These are phyloP conservation scores for Paramecium sonneborni DNA, from an alignment of 73 alveolate genomes.

Conservation along the genomic window DNA sequence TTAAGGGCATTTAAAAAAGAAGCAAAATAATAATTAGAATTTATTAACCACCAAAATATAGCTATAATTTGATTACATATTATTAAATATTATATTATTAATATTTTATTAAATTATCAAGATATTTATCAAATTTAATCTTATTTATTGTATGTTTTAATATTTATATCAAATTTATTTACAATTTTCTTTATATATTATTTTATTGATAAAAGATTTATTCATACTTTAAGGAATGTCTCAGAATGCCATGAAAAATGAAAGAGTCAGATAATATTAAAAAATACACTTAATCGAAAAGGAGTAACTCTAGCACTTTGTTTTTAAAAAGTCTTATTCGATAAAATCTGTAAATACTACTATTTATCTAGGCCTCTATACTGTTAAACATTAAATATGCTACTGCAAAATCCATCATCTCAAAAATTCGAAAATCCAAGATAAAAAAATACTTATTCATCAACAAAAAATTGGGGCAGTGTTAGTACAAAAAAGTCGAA, in stretches of 20 bases:
- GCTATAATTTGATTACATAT: conserved; percentile 6
- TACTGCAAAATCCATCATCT: background rate
- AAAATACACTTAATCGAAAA: background rate
- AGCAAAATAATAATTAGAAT: background rate
- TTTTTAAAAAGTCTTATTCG: background rate
- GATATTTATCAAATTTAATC: background rate
- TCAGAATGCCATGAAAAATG: background rate
- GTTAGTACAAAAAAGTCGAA: background rate
- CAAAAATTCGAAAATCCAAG: background rate
- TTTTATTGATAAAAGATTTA: background rate
- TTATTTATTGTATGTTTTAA: background rate
- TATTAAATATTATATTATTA: background rate
- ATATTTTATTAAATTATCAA: background rate
- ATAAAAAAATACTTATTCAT: background rate
- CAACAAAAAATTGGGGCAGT: background rate
- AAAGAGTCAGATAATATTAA: background rate
- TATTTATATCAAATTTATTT: background rate
- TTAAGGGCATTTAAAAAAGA: background rate
- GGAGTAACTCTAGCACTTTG: background rate
- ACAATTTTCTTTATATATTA: background rate
- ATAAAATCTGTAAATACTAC: background rate
- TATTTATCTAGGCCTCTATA: background rate
- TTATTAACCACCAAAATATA: background rate
- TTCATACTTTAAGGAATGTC: background rate
- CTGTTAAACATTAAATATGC: background rate